These are phyloP conservation scores for Carex scoparia DNA, from an alignment of 176 grass and related monocot species.

Conservation along the genomic window DNA sequence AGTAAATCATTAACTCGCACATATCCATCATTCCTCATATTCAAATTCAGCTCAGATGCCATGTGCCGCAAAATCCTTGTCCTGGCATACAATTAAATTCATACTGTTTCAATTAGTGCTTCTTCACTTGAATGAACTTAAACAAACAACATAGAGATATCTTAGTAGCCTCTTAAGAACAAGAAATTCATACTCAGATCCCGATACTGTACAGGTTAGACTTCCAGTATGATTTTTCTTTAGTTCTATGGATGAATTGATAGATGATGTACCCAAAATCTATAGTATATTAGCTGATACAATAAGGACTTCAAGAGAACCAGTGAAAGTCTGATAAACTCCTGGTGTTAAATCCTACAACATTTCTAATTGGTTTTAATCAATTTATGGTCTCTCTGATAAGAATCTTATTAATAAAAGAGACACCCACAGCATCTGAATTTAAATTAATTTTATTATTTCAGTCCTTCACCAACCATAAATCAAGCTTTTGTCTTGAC, in stretches of 20 bases:
- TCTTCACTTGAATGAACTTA: background rate
- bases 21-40: constrained; percentile 74
- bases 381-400: too few species aligned
- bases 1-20: constrained; percentile 65
- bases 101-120: background rate
- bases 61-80: constrained; percentile 73
- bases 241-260: background rate
- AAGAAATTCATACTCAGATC: background rate
- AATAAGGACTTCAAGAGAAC: too few species aligned
- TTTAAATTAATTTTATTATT: background rate
- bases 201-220: background rate
- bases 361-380: too few species aligned
- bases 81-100: constrained; percentile 28
- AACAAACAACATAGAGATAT: background rate
- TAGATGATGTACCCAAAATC: background rate
- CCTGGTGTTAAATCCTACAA: too few species aligned
- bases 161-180: background rate
- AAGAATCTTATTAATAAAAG: background rate
- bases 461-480: background rate
- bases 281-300: too few species aligned
- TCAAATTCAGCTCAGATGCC: constrained; percentile 67
- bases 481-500: background rate
- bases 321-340: too few species aligned
- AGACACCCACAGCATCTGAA: background rate
- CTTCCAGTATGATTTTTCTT: background rate